Evolutionary conservation across 176 grass and related monocot genomes (phyloP).

Genomic region (Oryza coarctata): DNA sequence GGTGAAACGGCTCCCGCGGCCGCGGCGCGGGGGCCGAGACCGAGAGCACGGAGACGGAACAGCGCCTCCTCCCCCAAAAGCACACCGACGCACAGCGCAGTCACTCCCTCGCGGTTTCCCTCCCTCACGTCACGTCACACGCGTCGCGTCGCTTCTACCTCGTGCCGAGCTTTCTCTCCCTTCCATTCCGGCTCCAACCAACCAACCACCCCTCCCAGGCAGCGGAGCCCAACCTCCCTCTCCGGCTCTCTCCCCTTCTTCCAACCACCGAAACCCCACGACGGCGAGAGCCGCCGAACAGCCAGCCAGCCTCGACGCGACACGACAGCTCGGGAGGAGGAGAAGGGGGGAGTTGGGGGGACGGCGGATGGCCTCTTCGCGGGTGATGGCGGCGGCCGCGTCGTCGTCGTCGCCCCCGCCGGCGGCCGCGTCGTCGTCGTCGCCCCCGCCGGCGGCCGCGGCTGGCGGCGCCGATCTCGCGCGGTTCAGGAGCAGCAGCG

Average conservation of each 20-base stretch:
- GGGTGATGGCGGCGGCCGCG: conserved; percentile 47
- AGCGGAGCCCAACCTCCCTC: too few relatives aligned
- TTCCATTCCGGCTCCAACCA: neutral
- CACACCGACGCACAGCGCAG: too few relatives aligned
- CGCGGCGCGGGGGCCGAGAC: too few relatives aligned
- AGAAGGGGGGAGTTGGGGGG: too few relatives aligned
- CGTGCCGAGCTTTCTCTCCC: neutral
- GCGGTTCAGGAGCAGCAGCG: conserved; percentile 43
- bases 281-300: neutral
- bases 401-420: conserved; percentile 52
- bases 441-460: conserved; percentile 15
- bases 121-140: neutral
- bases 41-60: too few relatives aligned
- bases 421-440: conserved; percentile 40
- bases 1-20: too few relatives aligned
- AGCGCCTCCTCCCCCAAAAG: neutral
- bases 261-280: too few relatives aligned
- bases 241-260: too few relatives aligned
- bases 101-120: neutral
- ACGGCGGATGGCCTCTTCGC: conserved; percentile 65
- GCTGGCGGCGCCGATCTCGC: conserved; percentile 47
- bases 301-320: too few relatives aligned
- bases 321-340: too few relatives aligned
- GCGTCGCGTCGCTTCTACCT: neutral
- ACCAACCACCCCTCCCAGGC: neutral